These are phyloP conservation scores for Rhynchospora pubera DNA, from an alignment of 176 grass and related monocot species.

Conservation along the genomic window DNA sequence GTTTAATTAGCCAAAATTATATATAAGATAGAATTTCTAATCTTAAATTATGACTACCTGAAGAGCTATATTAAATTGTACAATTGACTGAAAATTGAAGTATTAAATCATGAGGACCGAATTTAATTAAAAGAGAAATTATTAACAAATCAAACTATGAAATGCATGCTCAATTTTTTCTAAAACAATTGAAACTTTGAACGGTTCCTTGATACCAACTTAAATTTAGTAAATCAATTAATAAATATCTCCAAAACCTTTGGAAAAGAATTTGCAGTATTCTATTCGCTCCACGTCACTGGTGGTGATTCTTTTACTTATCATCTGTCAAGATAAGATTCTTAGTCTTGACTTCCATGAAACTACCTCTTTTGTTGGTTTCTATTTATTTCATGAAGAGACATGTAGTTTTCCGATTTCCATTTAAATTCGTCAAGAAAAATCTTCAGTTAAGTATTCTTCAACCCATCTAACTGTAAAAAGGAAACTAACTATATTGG, in stretches of 20 bases:
- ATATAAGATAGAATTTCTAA: too few species aligned
- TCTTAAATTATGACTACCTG: too few species aligned
- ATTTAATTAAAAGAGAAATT: neutral
- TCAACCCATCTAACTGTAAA: neutral
- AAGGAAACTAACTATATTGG: neutral
- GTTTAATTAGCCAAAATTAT: too few species aligned
- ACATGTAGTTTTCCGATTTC: neutral
- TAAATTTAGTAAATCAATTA: neutral
- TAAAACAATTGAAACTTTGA: too few species aligned
- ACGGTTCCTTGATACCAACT: neutral
- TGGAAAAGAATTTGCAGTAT: slow-evolving; percentile 6
- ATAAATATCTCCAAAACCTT: slow-evolving; percentile 11
- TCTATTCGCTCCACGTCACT: slow-evolving; percentile 3
- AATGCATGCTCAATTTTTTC: too few species aligned
- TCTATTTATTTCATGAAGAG: neutral
- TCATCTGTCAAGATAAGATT: slow-evolving; percentile 5
- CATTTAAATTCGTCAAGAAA: neutral
- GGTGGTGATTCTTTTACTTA: neutral
- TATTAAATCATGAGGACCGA: neutral
- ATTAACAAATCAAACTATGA: neutral
- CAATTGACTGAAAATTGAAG: neutral
- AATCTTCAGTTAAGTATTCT: neutral
- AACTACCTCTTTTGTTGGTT: neutral
- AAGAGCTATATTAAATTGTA: too few species aligned
- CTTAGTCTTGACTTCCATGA: neutral